Percentiles rank a stretch among this genome's conserved stretches.
Evolutionary conservation across 225 moss, liverwort and hornwort genomes (phyloP).

Genomic region (Antitrichia curtipendula): DNA sequence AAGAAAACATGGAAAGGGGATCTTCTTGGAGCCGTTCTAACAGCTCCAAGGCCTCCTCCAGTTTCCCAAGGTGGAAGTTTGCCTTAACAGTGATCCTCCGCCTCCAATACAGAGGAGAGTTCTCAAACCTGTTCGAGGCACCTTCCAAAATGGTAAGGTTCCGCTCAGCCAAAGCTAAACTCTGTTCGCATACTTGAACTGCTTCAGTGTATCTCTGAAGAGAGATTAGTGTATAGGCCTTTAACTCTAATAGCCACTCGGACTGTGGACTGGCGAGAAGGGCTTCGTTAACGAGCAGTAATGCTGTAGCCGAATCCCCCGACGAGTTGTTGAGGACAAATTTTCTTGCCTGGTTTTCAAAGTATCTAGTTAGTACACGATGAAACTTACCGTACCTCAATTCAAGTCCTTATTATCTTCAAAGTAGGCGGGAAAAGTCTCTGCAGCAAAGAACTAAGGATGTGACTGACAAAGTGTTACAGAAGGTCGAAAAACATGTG

Average conservation of each 20-base stretch:
- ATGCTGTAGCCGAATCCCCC: conserved; percentile 35
- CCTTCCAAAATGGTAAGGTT: conserved; percentile 28
- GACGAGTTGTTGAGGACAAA: conserved; percentile 44
- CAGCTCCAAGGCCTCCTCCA: conserved; percentile 74
- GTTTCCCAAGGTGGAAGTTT: conserved; percentile 78
- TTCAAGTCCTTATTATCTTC: background rate
- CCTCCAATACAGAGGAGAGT: conserved; percentile 40
- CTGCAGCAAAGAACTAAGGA: background rate
- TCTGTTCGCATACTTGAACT: conserved; percentile 62
- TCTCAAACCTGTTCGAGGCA: conserved; percentile 8
- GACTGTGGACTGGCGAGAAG: conserved; percentile 69
- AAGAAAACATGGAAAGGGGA: conserved; percentile 1
- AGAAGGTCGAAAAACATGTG: background rate
- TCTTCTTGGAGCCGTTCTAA: conserved; percentile 37
- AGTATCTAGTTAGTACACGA: background rate
- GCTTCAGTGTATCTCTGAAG: conserved; percentile 68
- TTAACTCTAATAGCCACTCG: conserved; percentile 57
- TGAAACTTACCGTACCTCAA: background rate
- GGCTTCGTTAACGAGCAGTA: conserved; percentile 71
- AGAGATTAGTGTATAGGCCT: conserved; percentile 47
- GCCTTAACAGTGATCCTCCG: conserved; percentile 66
- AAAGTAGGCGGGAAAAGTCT: background rate
- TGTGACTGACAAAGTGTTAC: background rate
- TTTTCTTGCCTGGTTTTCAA: conserved; percentile 19
- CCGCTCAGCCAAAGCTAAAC: conserved; percentile 50